phyloP scores from a whole-genome alignment of 2,329 filamentous ascomycete genomes.

The Colletotrichum sp. region DNA sequence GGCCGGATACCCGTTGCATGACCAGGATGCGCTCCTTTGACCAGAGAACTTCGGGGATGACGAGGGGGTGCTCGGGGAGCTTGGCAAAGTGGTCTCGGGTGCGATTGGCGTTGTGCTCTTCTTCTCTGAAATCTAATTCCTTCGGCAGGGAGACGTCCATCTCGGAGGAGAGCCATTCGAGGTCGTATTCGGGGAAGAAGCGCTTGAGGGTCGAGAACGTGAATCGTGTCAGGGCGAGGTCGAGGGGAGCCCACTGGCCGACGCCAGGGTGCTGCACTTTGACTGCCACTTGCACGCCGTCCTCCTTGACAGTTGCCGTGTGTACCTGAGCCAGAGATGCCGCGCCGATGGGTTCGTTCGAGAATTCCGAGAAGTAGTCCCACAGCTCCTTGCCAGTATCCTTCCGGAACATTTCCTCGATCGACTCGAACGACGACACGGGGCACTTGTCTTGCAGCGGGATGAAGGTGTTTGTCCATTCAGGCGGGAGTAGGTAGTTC shows the following conservation, averaged over 20 bases:
- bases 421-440: conserved; percentile 85
- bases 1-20: conserved; percentile 91
- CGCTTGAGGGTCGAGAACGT: conserved; percentile 89
- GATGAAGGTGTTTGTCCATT: conserved; percentile 96
- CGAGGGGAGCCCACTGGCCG: conserved; percentile 88
- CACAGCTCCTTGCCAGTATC: conserved; percentile 82
- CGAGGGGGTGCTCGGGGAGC: conserved; percentile 76
- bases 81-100: conserved; percentile 82
- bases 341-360: conserved; percentile 81
- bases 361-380: conserved; percentile 88
- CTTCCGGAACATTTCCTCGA: conserved; percentile 82
- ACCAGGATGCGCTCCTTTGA: conserved; percentile 88
- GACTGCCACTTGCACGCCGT: conserved; percentile 87
- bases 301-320: conserved; percentile 80
- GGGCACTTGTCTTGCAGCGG: conserved; percentile 96
- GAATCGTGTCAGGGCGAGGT: conserved; percentile 84
- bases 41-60: conserved; percentile 91
- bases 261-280: conserved; percentile 94
- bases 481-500: conserved; percentile 88
- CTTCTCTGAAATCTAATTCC: conserved; percentile 87
- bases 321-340: conserved; percentile 96
- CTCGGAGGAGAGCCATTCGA: conserved; percentile 93
- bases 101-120: conserved; percentile 82
- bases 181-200: conserved; percentile 97
- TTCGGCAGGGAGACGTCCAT: conserved; percentile 91